Evolutionary conservation across 2,329 filamentous ascomycete species (phyloP).

Genomic region (Aspergillus neoniger): DNA sequence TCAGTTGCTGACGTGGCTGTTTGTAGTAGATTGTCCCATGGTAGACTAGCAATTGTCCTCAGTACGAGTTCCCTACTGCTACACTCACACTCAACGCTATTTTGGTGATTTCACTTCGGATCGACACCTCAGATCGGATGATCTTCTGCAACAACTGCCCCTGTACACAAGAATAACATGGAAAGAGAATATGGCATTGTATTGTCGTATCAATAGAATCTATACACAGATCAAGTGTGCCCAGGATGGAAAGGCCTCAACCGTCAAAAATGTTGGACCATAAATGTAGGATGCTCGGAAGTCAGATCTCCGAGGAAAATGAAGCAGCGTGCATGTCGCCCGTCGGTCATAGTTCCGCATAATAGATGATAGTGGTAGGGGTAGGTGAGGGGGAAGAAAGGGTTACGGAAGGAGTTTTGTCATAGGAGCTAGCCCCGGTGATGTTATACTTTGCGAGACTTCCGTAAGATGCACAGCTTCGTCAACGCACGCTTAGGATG

Average conservation of each 20-base stretch:
- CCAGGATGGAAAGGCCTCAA: not conserved
- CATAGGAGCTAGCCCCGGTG: not conserved
- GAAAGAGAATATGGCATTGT: not conserved
- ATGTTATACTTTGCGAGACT: not conserved
- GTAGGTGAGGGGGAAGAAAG: not conserved
- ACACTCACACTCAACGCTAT: not conserved
- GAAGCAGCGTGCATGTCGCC: not conserved
- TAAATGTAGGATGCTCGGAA: conserved; percentile 2
- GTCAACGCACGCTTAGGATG: not conserved
- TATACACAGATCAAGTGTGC: not conserved
- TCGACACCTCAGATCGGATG: not conserved
- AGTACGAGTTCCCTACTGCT: not conserved
- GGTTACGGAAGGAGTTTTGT: not conserved
- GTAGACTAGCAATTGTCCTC: too few species aligned
- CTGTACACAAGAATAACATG: not conserved
- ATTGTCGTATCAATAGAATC: not conserved
- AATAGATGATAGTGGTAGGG: not conserved
- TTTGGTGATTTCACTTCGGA: not conserved
- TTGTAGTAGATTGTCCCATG: not conserved
- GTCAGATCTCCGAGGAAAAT: not conserved
- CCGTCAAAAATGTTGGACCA: not conserved
- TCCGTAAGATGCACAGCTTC: not conserved
- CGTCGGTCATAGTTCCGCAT: not conserved
- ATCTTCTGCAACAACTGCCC: not conserved
- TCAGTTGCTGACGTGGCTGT: conserved; percentile 8